Conservation (phyloP, 2,329 filamentous ascomycete species). For the Penicillium sp. region DNA sequence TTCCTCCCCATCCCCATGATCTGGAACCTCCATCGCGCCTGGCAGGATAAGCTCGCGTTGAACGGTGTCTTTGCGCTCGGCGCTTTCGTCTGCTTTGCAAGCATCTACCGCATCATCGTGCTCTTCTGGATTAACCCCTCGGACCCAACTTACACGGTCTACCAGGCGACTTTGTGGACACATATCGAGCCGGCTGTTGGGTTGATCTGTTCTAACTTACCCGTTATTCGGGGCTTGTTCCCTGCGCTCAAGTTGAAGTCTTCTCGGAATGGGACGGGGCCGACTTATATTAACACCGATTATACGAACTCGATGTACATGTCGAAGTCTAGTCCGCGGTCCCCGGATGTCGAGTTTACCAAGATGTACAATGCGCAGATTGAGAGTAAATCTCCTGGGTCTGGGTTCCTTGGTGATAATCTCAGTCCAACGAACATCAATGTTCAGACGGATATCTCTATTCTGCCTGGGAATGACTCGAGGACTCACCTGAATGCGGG, state of each 20-base stretch:
- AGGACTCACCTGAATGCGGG: slow-evolving; percentile 2
- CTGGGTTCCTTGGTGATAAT: slow-evolving; percentile 13
- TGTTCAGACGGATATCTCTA: slow-evolving; percentile 32
- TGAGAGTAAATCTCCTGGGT: slow-evolving; percentile 12
- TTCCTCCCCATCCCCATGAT: slow-evolving; percentile 34
- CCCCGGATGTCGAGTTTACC: slow-evolving; percentile 27
- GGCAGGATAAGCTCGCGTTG: slow-evolving; percentile 36
- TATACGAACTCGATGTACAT: slow-evolving; percentile 24
- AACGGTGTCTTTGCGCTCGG: slow-evolving; percentile 34
- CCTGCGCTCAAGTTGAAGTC: slow-evolving; percentile 25
- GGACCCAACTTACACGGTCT: slow-evolving; percentile 35
- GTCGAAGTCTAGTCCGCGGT: slow-evolving; percentile 24
- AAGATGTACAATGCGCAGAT: slow-evolving; percentile 27
- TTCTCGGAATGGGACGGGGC: slow-evolving; percentile 20
- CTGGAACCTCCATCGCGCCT: slow-evolving; percentile 33
- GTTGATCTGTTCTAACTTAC: slow-evolving; percentile 36
- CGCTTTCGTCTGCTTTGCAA: slow-evolving; percentile 36
- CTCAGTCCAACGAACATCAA: slow-evolving; percentile 25
- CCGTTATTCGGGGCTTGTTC: slow-evolving; percentile 36
- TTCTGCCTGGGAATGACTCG: slow-evolving; percentile 24
- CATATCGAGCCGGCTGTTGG: slow-evolving; percentile 36
- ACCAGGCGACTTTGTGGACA: slow-evolving; percentile 36
- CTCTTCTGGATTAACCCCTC: slow-evolving; percentile 31
- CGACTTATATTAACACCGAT: slow-evolving; percentile 29
- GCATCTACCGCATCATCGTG: slow-evolving; percentile 36